Evolutionary conservation across 2,329 filamentous ascomycete genomes (phyloP), one percentile per base, ranked within the genome.

Genomic region (Exophiala aquamarina): DNA sequence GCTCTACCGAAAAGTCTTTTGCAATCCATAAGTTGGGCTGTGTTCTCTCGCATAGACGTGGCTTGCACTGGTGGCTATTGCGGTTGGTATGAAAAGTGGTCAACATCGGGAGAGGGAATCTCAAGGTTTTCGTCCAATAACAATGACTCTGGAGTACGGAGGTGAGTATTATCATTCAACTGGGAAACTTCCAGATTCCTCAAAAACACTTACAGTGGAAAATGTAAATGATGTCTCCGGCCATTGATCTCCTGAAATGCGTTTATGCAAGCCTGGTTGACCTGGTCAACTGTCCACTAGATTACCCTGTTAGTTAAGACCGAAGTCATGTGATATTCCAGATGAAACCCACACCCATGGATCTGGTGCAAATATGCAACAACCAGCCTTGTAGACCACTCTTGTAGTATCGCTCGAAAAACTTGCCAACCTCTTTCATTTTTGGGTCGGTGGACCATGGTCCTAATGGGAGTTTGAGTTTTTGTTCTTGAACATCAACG

Each of bases 381-480:
- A 56, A 50, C 61, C 61, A 63, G 14, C 56, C 52, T 37, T 63
- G 61, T 26, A 63, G 33, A n/a, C 61, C 61, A 17, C 56, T 54
- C 41, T 59, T 52, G 56, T 61, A 63, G 41, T 54, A 57, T 5
- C 54, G 48, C 42, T 61, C 52, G 49, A 57, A 59, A 45, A 58
- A 61, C 38, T 49, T 50, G 35, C 70, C 69, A 32, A 68, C 61
- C 42, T 70, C 64, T 55, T 72, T 72, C 40, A 66, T 45, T 40
- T 57, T 61, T 23, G 58, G 52, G 45, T 70, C 67, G 5, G 54
- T 61, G 28, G 62, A 62, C 71, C 71, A 74, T 8, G 65, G 62
- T 3, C 69, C 68, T 13, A 73, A 59, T 0, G 72, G 70, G 63
- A 68, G 67, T 42, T 69, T 68, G 55, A 64, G 71, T 28, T 58